A percentile compares a stretch with the other conserved stretches of the same genome.
phyloP scores from a whole-genome alignment of 495 filamentous ascomycete genomes.

The Xylaria flabelliformis region DNA sequence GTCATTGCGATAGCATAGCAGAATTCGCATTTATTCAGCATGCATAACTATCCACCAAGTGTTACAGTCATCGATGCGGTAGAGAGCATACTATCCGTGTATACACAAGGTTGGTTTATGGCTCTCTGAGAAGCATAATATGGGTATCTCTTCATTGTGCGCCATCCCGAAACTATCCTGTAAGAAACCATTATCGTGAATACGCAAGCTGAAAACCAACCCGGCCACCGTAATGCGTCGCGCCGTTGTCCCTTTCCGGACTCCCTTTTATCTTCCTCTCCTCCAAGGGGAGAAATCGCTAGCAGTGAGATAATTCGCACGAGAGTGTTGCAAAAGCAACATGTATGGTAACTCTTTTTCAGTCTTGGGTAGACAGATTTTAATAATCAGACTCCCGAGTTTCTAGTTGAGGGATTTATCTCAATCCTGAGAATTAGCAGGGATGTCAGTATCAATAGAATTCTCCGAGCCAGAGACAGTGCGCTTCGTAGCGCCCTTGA shows the following conservation, averaged over 20 bases:
- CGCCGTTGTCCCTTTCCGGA: too few species aligned
- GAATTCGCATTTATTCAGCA: not conserved
- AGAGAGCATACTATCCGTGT: not conserved
- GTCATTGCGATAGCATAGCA: not conserved
- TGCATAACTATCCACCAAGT: not conserved
- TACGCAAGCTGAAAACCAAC: too few species aligned
- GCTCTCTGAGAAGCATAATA: not conserved
- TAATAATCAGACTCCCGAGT: not conserved
- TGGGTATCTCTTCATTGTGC: conserved; percentile 1
- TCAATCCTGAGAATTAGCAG: not conserved
- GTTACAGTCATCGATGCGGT: not conserved
- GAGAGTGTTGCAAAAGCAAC: not conserved
- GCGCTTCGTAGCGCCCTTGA: conserved; percentile 25
- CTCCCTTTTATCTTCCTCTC: too few species aligned
- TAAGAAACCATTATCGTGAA: not conserved
- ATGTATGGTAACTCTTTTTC: not conserved
- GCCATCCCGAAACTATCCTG: not conserved
- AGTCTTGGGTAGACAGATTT: not conserved
- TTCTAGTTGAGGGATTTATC: not conserved
- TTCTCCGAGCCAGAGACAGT: conserved; percentile 4
- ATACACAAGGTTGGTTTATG: not conserved
- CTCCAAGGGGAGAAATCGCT: too few species aligned
- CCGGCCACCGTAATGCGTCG: too few species aligned
- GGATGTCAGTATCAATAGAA: too few species aligned
- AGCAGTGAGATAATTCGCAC: too few species aligned